Evolutionary conservation across 2,329 filamentous ascomycete genomes (phyloP).

Genomic region (Pyrenochaeta sp.): DNA sequence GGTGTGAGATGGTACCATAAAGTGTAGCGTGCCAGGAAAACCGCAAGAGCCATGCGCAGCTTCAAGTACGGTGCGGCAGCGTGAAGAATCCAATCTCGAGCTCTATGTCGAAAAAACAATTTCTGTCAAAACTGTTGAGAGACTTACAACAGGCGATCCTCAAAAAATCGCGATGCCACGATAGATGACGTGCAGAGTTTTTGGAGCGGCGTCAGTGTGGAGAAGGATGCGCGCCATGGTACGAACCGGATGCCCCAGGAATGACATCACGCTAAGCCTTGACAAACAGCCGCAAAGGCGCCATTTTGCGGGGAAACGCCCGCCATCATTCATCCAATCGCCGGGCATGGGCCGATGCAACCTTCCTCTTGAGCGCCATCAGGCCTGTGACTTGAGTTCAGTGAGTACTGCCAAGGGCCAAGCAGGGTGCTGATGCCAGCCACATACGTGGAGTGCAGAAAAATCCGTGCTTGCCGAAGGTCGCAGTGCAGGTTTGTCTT

Average conservation of each 20-base stretch:
- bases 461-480: slow-evolving; percentile 10
- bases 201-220: not conserved
- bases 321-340: slow-evolving; percentile 3
- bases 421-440: slow-evolving; percentile 11
- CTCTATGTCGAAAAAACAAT: too few relatives aligned
- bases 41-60: too few relatives aligned
- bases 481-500: not conserved
- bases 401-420: slow-evolving; percentile 15
- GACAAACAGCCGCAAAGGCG: slow-evolving; percentile 12
- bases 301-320: slow-evolving; percentile 26
- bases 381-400: too few relatives aligned
- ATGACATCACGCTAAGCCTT: slow-evolving; percentile 28
- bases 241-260: slow-evolving; percentile 14
- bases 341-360: not conserved
- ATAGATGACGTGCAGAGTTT: slow-evolving; percentile 1
- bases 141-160: too few relatives aligned
- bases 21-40: too few relatives aligned
- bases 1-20: too few relatives aligned
- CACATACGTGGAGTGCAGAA: slow-evolving; percentile 27
- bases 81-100: too few relatives aligned
- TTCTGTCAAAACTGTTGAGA: too few relatives aligned
- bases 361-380: slow-evolving; percentile 4
- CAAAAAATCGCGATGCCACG: not conserved
- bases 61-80: too few relatives aligned
- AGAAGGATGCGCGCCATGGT: not conserved